Percentiles rank a stretch among this genome's conserved stretches.
Evolutionary conservation across 75 land plant species (phyloP).

Genomic region (Adiantum capillusveneris): DNA sequence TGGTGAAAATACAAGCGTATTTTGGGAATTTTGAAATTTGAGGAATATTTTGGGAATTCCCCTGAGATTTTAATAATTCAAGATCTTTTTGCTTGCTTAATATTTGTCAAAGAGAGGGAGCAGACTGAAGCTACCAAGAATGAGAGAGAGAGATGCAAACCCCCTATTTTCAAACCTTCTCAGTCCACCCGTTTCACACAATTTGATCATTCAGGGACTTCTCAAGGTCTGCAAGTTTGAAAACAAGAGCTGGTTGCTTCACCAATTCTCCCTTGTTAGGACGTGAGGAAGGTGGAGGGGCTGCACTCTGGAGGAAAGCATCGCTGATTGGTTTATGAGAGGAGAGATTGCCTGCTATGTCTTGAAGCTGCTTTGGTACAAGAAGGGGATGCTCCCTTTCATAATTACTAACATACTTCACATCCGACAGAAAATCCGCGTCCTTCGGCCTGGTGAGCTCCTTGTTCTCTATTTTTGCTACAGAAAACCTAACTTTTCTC

Average conservation of each 20-base stretch:
- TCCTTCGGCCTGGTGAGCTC: not conserved
- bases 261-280: not conserved
- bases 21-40: too few species aligned
- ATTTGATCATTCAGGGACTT: not conserved
- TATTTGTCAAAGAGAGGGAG: too few species aligned
- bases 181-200: not conserved
- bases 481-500: too few species aligned
- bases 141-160: not conserved
- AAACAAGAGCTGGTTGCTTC: not conserved
- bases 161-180: too few species aligned
- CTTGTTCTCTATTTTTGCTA: not conserved
- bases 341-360: not conserved
- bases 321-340: too few species aligned
- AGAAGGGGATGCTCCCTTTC: slow-evolving; percentile 20
- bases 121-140: not conserved
- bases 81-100: too few species aligned
- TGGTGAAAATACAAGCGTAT: too few species aligned
- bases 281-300: too few species aligned
- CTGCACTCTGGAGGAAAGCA: too few species aligned
- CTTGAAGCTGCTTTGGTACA: slow-evolving; percentile 13
- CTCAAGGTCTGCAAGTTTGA: slow-evolving; percentile 2
- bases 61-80: too few species aligned
- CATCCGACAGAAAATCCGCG: not conserved
- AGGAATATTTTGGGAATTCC: too few species aligned
- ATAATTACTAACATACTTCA: slow-evolving; percentile 12